Conservation (phyloP, 192 early-diverging fungal genomes). For the Allomyces arbusculus region DNA sequence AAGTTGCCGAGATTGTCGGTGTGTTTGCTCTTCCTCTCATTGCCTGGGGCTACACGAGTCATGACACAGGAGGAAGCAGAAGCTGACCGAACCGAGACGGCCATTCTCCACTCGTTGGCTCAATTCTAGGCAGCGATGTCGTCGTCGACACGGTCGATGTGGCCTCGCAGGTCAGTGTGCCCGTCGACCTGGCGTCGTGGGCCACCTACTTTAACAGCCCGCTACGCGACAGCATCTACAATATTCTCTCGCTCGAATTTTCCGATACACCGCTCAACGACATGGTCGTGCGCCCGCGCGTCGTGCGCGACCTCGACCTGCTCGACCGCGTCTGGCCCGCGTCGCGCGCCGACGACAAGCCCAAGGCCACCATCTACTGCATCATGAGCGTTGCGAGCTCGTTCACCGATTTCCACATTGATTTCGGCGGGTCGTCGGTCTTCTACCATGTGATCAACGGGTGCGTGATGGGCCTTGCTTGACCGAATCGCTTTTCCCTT, state of each 20-base stretch:
- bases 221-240: background rate
- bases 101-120: no score
- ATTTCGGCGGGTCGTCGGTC: background rate
- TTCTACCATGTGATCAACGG: background rate
- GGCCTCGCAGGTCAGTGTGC: no score
- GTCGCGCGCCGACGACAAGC: background rate
- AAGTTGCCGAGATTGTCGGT: no score
- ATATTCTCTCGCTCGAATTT: background rate
- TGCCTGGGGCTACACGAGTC: no score
- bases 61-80: no score
- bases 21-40: no score
- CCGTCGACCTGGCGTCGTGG: no score
- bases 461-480: no score
- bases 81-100: no score
- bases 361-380: background rate
- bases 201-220: background rate
- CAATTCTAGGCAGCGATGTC: no score
- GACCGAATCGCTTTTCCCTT: no score
- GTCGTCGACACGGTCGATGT: no score
- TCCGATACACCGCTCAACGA: background rate
- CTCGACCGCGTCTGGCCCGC: background rate
- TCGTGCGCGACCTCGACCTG: background rate
- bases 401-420: background rate
- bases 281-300: background rate
- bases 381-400: background rate